Evolutionary conservation across 495 filamentous ascomycete species (phyloP).

Genomic region (Evernia prunastri): DNA sequence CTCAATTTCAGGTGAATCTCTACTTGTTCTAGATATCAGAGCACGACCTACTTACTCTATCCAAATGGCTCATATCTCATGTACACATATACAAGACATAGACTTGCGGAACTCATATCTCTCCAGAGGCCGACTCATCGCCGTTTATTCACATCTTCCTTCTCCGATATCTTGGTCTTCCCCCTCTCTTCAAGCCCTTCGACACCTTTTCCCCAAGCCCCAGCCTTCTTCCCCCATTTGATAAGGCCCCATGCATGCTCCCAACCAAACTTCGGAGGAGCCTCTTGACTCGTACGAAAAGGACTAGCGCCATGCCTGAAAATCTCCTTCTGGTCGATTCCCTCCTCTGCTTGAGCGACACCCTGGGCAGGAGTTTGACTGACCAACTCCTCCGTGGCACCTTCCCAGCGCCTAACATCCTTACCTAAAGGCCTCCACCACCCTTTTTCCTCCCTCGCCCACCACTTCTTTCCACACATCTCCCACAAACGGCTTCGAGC

Average conservation of each 20-base stretch:
- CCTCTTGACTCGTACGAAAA: slow-evolving; percentile 38
- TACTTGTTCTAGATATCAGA: not conserved
- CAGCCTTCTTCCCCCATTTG: slow-evolving; percentile 48
- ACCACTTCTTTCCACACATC: slow-evolving; percentile 57
- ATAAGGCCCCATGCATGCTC: slow-evolving; percentile 49
- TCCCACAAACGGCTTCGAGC: slow-evolving; percentile 64
- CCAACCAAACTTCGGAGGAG: slow-evolving; percentile 43
- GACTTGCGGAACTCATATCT: not conserved
- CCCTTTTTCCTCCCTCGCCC: slow-evolving; percentile 43
- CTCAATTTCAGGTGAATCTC: not conserved
- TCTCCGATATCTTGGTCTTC: slow-evolving; percentile 3
- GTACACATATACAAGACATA: not conserved
- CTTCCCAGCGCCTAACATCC: slow-evolving; percentile 56
- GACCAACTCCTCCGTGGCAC: not conserved
- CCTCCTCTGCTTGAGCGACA: slow-evolving; percentile 33
- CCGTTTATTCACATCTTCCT: not conserved
- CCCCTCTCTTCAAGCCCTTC: slow-evolving; percentile 37
- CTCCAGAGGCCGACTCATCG: not conserved
- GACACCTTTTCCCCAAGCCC: slow-evolving; percentile 45
- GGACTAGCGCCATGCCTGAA: slow-evolving; percentile 38
- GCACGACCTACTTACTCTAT: not conserved
- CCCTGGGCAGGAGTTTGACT: slow-evolving; percentile 21
- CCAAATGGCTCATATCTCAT: not conserved
- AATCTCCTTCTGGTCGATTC: slow-evolving; percentile 22
- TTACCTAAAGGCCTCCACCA: slow-evolving; percentile 61